phyloP scores from a whole-genome alignment of 257 asterid genomes.

The Plantago ovata region DNA sequence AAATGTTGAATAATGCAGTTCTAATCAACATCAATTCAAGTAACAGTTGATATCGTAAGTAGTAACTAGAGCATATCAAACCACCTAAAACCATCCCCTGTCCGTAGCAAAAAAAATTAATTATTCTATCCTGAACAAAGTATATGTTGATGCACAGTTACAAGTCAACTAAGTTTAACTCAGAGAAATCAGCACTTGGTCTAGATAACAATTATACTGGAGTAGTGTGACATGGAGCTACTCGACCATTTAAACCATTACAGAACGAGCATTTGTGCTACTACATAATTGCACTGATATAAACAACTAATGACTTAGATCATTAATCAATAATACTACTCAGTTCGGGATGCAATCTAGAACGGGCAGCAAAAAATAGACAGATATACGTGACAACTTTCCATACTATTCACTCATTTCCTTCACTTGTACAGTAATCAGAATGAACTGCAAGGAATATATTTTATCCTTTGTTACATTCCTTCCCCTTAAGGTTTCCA shows the following conservation, averaged over 20 bases:
- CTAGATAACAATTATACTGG: too few species aligned
- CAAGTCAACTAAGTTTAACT: too few species aligned
- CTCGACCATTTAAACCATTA: slow-evolving; percentile 1
- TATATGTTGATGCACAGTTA: too few species aligned
- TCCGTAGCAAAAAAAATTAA: too few species aligned
- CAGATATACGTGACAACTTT: too few species aligned
- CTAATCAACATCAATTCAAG: too few species aligned
- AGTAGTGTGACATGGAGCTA: background rate
- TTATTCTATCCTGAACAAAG: too few species aligned
- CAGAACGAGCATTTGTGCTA: background rate
- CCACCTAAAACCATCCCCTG: too few species aligned
- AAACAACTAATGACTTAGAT: slow-evolving; percentile 5
- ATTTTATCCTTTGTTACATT: background rate
- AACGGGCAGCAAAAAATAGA: background rate
- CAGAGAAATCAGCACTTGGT: too few species aligned
- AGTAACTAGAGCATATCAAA: too few species aligned
- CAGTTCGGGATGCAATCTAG: background rate
- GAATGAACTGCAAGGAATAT: background rate
- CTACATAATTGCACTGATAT: slow-evolving; percentile 3
- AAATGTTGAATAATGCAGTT: background rate
- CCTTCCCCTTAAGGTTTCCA: background rate
- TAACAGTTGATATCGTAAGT: too few species aligned
- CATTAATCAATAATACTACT: background rate
- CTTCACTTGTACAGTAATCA: slow-evolving; percentile 1
- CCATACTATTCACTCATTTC: background rate